phyloP scores from a whole-genome alignment of 345 rosid species.

The Eucalyptus sp. region DNA sequence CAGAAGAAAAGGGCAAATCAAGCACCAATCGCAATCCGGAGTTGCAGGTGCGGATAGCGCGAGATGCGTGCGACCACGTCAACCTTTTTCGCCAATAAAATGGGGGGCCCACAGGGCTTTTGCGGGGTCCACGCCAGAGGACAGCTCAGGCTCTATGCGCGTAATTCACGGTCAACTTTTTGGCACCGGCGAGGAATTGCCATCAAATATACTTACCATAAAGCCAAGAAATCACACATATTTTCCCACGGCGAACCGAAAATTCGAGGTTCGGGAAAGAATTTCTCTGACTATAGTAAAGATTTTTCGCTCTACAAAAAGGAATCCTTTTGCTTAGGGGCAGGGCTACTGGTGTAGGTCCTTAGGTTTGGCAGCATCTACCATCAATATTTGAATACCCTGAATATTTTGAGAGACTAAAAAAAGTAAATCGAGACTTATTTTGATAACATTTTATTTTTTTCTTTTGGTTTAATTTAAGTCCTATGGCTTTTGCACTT shows the following conservation, averaged over 20 bases:
- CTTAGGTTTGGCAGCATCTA: not conserved
- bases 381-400: fast-evolving
- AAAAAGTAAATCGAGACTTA: no score
- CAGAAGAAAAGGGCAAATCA: not conserved
- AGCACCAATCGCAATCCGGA: not conserved
- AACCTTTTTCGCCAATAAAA: not conserved
- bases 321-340: not conserved
- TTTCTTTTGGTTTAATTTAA: not conserved
- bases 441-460: not conserved
- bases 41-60: not conserved
- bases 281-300: not conserved
- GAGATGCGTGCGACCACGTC: not conserved
- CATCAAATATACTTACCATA: not conserved
- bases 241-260: not conserved
- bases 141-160: not conserved
- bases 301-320: not conserved
- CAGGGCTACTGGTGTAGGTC: not conserved
- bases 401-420: fast-evolving
- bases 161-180: not conserved
- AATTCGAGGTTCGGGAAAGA: not conserved
- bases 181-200: not conserved
- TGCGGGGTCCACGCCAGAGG: not conserved
- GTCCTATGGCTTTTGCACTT: not conserved
- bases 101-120: not conserved
- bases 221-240: not conserved